Evolutionary conservation across 495 filamentous ascomycete genomes (phyloP).

Genomic region (Neurospora sp.): DNA sequence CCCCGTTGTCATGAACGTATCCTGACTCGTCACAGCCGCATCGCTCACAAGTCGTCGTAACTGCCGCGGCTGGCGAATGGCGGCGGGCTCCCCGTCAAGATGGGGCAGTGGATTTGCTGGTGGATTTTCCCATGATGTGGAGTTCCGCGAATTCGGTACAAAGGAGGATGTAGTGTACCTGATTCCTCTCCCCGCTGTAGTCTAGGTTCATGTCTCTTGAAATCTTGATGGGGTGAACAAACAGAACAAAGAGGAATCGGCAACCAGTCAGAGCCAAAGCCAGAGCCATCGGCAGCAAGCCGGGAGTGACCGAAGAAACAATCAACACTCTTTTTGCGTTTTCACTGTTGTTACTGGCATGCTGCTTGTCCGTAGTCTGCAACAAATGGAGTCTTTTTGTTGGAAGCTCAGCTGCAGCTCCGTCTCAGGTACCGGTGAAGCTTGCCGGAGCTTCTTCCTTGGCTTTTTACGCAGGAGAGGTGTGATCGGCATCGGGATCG

Average conservation of each 20-base stretch:
- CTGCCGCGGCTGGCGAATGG: background rate
- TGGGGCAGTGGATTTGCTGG: background rate
- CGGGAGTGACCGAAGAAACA: background rate
- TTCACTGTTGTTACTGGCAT: background rate
- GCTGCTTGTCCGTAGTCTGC: background rate
- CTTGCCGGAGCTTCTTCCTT: background rate
- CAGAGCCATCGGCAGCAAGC: too few species aligned
- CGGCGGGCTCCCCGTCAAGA: background rate
- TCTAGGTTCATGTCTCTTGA: background rate
- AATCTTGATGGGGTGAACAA: background rate
- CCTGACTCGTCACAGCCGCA: background rate
- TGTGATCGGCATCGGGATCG: background rate
- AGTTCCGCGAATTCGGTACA: background rate
- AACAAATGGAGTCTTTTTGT: background rate
- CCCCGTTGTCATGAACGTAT: background rate
- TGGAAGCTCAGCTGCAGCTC: background rate
- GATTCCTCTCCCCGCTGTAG: too few species aligned
- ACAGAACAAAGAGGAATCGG: background rate
- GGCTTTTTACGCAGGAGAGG: background rate
- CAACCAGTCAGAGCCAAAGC: too few species aligned
- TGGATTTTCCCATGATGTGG: background rate
- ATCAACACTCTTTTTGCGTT: background rate
- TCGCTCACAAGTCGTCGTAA: background rate
- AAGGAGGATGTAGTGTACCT: background rate
- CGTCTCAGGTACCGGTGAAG: background rate